A percentile compares a stretch with the other conserved stretches of the same genome.
phyloP scores from a whole-genome alignment of 75 land plant genomes.

The Azolla pinnata region DNA sequence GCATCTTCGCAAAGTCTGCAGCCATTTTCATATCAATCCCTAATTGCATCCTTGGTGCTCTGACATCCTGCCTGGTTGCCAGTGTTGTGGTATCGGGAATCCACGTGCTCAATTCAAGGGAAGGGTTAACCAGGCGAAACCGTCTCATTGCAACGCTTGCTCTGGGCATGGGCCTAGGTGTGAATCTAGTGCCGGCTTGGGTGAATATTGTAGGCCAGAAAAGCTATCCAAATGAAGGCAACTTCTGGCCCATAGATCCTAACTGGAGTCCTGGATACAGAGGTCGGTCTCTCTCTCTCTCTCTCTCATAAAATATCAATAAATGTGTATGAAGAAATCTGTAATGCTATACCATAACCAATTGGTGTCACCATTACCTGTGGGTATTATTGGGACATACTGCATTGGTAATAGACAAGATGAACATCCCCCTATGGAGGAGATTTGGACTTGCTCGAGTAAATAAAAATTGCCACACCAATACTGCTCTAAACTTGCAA shows the following conservation, averaged over 20 bases:
- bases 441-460: too few species aligned
- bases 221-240: slow-evolving; percentile 23
- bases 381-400: too few species aligned
- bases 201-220: slow-evolving; percentile 28
- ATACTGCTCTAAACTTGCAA: too few species aligned
- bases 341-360: too few species aligned
- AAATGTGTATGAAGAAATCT: too few species aligned
- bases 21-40: slow-evolving; percentile 32
- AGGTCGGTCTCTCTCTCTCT: slow-evolving; percentile 15
- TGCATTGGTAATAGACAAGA: too few species aligned
- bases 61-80: slow-evolving; percentile 32
- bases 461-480: too few species aligned
- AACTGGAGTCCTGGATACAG: slow-evolving; percentile 27
- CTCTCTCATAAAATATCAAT: too few species aligned
- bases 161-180: slow-evolving; percentile 32
- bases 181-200: slow-evolving; percentile 30
- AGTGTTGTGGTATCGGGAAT: slow-evolving; percentile 31
- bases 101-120: slow-evolving; percentile 19
- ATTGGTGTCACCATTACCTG: too few species aligned
- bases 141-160: slow-evolving; percentile 30
- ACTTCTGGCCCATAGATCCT: slow-evolving; percentile 32
- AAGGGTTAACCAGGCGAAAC: slow-evolving; percentile 26
- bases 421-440: too few species aligned
- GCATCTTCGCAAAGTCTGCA: slow-evolving; percentile 29
- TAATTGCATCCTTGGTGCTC: slow-evolving; percentile 26